These are phyloP conservation scores for Hydrangea macrophylla DNA, from an alignment of 148 eudicot genomes.

Conservation along the genomic window DNA sequence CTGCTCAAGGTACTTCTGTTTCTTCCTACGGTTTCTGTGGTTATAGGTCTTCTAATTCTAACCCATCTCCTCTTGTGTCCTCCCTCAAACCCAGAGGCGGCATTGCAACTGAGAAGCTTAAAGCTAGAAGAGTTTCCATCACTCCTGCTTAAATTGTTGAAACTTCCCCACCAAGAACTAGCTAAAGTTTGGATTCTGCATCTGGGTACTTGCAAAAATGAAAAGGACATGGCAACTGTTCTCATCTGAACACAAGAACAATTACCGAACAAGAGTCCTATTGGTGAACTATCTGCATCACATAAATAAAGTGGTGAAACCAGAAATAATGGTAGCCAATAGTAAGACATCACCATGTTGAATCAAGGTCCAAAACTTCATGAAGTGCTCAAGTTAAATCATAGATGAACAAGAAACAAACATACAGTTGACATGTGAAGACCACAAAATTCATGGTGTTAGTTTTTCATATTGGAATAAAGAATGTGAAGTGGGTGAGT, in stretches of 20 bases:
- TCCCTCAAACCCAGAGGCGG: slow-evolving; percentile 42
- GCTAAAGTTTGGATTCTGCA: slow-evolving; percentile 47
- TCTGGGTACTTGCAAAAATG: slow-evolving; percentile 59
- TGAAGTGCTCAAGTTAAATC: too few relatives aligned
- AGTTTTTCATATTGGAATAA: too few relatives aligned
- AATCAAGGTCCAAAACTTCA: too few relatives aligned
- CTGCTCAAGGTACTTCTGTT: slow-evolving; percentile 32
- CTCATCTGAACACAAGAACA: slow-evolving; percentile 43
- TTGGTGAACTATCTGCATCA: background rate
- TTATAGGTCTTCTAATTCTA: slow-evolving; percentile 49
- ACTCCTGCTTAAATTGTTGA: slow-evolving; percentile 29
- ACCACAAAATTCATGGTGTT: too few relatives aligned
- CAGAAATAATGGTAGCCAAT: too few relatives aligned
- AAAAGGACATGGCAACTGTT: slow-evolving; percentile 63
- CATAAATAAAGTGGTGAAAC: slow-evolving; percentile 3
- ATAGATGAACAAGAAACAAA: too few relatives aligned
- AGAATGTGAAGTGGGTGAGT: too few relatives aligned
- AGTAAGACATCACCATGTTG: too few relatives aligned
- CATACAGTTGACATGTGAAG: too few relatives aligned
- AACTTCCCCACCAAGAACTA: slow-evolving; percentile 51
- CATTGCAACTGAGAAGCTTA: slow-evolving; percentile 31
- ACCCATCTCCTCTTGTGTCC: slow-evolving; percentile 52
- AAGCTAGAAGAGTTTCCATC: too few relatives aligned
- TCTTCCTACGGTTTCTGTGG: slow-evolving; percentile 40
- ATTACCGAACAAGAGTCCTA: background rate